These are phyloP conservation scores for Simplicillium sp. DNA, from an alignment of 2,329 filamentous ascomycete genomes.

Conservation along the genomic window DNA sequence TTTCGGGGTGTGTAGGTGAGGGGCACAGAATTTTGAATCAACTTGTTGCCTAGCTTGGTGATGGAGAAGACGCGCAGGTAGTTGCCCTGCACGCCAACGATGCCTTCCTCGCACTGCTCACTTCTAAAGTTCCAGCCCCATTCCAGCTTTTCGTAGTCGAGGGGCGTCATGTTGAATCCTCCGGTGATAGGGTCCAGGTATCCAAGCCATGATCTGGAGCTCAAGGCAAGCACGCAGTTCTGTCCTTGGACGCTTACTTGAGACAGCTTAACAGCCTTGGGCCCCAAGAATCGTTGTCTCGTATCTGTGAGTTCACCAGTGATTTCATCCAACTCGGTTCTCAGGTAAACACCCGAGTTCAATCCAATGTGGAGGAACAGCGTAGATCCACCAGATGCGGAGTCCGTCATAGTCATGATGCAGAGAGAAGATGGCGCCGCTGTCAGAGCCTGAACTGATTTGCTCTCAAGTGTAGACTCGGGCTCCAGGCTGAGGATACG, in stretches of 20 bases:
- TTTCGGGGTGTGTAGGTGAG: slow-evolving; percentile 85
- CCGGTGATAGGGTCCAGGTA: slow-evolving; percentile 84
- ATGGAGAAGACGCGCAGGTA: slow-evolving; percentile 87
- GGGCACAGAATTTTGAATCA: slow-evolving; percentile 78
- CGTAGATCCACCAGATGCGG: slow-evolving; percentile 77
- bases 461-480: slow-evolving; percentile 83
- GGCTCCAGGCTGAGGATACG: slow-evolving; percentile 85
- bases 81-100: slow-evolving; percentile 86
- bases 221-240: slow-evolving; percentile 79
- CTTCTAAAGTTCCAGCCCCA: slow-evolving; percentile 97
- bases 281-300: slow-evolving; percentile 85
- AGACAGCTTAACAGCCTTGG: slow-evolving; percentile 82
- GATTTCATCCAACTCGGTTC: slow-evolving; percentile 89
- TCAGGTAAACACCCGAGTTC: slow-evolving; percentile 89
- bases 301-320: slow-evolving; percentile 95
- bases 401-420: slow-evolving; percentile 94
- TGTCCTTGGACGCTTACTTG: slow-evolving; percentile 81
- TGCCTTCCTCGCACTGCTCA: slow-evolving; percentile 85
- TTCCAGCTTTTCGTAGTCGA: slow-evolving; percentile 81
- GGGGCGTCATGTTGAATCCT: slow-evolving; percentile 82
- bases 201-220: slow-evolving; percentile 90
- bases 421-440: slow-evolving; percentile 80
- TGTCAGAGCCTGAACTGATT: slow-evolving; percentile 88
- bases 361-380: slow-evolving; percentile 94
- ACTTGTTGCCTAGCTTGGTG: slow-evolving; percentile 74